Base-by-base conservation (phyloP, 1,284 basidiomycete genomes). In the Sporisorium sorghi region DNA sequence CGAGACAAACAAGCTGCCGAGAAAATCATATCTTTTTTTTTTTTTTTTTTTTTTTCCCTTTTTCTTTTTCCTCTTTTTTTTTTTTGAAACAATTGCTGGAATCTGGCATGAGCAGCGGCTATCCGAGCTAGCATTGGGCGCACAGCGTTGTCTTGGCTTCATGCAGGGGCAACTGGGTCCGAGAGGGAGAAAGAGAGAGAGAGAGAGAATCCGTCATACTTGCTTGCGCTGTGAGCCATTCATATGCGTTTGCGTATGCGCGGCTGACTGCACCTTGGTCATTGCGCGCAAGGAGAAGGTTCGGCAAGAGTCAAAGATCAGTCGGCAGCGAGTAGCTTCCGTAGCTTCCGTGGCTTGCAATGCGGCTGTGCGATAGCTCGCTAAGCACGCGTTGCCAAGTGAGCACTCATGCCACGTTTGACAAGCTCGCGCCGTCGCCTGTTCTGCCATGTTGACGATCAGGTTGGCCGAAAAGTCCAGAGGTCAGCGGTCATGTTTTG, bases 311-410 rank as follows among this genome's bases (percentile, higher is more conserved):
- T 11, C 42, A 24, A 24, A 23, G 12, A 15, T 26, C 43, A 26
- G 15, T 44, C 43, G 15, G 43, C 11, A 26, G 23, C 21, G 5
- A 23, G 43, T 37, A 6, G n/a, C n/a, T n/a, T n/a, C n/a, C n/a
- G n/a, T n/a, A n/a, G n/a, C n/a, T n/a, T n/a, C 15, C 35, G 35
- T 44, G 14, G 24, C 24, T 28, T 44, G 43, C 26, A 30, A 46
- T 54, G 44, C 52, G 52, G 58, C 19, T 61, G 58, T 49, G 58
- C 58, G 58, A 52, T 23, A 28, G 43, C 44, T 54, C 51, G 52
- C 58, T 61, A 51, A 26, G 39, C 17, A 23, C 40, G 19, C 50
- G 48, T 46, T 46, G 24, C 9, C 26, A 26, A 40, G 26, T 46
- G 15, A 10, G 12, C 17, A 30, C 44, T 24, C 44, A 17, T 8